phyloP scores from a whole-genome alignment of 352 stramenopile genomes.

The Phytophthora boehmeriae region DNA sequence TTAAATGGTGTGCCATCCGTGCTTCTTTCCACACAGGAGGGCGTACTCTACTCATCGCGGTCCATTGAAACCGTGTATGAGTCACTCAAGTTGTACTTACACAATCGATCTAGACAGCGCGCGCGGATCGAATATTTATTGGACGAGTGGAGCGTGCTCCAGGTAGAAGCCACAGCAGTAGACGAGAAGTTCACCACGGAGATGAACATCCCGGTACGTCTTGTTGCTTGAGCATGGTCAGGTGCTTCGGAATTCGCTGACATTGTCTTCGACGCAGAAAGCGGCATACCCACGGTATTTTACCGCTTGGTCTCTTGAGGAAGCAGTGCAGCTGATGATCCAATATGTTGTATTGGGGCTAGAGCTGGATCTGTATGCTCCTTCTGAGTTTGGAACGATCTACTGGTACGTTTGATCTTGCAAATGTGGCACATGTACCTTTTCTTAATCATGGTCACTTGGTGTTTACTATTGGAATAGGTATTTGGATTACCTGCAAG shows the following conservation, averaged over 20 bases:
- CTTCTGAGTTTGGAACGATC: constrained; percentile 69
- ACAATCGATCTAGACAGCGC: constrained; percentile 84
- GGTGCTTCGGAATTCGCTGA: background rate
- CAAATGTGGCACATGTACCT: background rate
- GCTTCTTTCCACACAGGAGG: constrained; percentile 85
- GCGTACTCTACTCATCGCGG: constrained; percentile 74
- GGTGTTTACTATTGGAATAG: constrained; percentile 20
- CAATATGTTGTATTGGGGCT: constrained; percentile 80
- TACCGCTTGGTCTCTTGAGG: constrained; percentile 82
- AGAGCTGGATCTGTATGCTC: constrained; percentile 80
- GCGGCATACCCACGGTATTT: constrained; percentile 79
- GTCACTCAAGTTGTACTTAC: constrained; percentile 79
- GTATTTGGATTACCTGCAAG: constrained; percentile 87
- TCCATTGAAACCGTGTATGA: constrained; percentile 87
- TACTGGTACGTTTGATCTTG: constrained; percentile 60
- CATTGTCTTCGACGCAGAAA: constrained; percentile 48
- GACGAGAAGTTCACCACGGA: constrained; percentile 84
- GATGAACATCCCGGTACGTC: constrained; percentile 80
- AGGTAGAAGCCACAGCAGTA: constrained; percentile 69
- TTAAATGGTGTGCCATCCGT: constrained; percentile 82
- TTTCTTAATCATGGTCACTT: too few relatives aligned
- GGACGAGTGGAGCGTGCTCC: constrained; percentile 80
- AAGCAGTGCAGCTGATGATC: constrained; percentile 76
- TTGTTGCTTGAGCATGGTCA: background rate
- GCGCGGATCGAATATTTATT: constrained; percentile 82